These are phyloP conservation scores for Euphrasia arctica DNA, from an alignment of 305 asterid genomes.

Conservation along the genomic window DNA sequence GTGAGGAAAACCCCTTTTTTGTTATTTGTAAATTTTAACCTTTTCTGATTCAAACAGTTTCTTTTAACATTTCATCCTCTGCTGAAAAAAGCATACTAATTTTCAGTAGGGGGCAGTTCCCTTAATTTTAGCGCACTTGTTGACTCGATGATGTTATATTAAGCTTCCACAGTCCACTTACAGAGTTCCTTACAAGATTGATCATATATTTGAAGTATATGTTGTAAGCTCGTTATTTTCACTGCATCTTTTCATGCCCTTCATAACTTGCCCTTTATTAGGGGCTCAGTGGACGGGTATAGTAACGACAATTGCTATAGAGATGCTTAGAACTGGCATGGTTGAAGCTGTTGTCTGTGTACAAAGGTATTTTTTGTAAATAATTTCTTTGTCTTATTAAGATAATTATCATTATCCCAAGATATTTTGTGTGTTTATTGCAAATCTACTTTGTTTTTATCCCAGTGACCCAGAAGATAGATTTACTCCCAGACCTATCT, in stretches of 20 bases:
- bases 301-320: slow-evolving; percentile 95
- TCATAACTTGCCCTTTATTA: slow-evolving; percentile 29
- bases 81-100: no score
- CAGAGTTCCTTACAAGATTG: background rate
- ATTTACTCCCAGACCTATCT: slow-evolving; percentile 79
- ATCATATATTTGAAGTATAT: slow-evolving; percentile 5
- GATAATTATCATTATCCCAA: slow-evolving; percentile 21
- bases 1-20: no score
- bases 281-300: slow-evolving; percentile 99
- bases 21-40: no score
- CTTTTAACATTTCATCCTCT: no score
- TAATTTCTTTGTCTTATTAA: slow-evolving; percentile 19
- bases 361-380: slow-evolving; percentile 56
- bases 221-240: slow-evolving; percentile 19
- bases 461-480: slow-evolving; percentile 96
- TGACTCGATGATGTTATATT: background rate
- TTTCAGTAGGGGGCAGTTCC: no score
- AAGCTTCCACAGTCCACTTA: background rate
- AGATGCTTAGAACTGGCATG: slow-evolving; percentile 88
- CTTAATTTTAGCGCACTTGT: background rate
- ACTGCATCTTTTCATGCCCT: slow-evolving; percentile 14
- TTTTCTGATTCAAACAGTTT: no score
- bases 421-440: slow-evolving; percentile 12
- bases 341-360: slow-evolving; percentile 98
- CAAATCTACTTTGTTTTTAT: slow-evolving; percentile 21